These are phyloP conservation scores for Citrus mangshanensis DNA, from an alignment of 345 rosid species.

Conservation along the genomic window DNA sequence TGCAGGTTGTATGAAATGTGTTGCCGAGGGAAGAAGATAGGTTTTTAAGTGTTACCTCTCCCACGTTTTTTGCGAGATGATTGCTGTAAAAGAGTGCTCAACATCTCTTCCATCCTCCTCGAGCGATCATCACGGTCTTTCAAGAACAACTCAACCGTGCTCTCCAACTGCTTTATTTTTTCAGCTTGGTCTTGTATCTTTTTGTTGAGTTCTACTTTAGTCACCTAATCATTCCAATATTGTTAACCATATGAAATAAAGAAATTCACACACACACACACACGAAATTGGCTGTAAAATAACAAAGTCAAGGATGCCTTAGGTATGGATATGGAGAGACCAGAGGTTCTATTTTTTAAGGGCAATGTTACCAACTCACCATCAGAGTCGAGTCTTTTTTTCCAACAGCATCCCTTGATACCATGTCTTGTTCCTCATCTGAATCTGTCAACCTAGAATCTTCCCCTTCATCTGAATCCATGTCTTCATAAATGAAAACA, in stretches of 20 bases:
- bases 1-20: neutral
- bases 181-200: conserved; percentile 6
- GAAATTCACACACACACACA: no score
- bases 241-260: no score
- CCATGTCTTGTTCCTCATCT: neutral
- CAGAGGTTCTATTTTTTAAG: neutral
- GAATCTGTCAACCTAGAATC: neutral
- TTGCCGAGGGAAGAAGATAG: neutral
- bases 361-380: neutral
- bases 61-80: neutral
- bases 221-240: neutral
- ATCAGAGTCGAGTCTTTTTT: neutral
- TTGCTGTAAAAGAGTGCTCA: conserved; percentile 8
- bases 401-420: neutral
- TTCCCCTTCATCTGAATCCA: conserved; percentile 1
- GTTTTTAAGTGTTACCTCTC: neutral
- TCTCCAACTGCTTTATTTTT: conserved; percentile 6
- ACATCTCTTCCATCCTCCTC: conserved; percentile 10
- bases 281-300: no score
- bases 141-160: neutral
- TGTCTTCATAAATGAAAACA: neutral
- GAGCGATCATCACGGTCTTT: conserved; percentile 4
- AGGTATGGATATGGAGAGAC: neutral
- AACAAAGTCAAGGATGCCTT: no score
- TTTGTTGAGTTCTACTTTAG: conserved; percentile 7